These are phyloP conservation scores for Pythium plurisporium DNA, from an alignment of 352 stramenopile species.

Conservation along the genomic window DNA sequence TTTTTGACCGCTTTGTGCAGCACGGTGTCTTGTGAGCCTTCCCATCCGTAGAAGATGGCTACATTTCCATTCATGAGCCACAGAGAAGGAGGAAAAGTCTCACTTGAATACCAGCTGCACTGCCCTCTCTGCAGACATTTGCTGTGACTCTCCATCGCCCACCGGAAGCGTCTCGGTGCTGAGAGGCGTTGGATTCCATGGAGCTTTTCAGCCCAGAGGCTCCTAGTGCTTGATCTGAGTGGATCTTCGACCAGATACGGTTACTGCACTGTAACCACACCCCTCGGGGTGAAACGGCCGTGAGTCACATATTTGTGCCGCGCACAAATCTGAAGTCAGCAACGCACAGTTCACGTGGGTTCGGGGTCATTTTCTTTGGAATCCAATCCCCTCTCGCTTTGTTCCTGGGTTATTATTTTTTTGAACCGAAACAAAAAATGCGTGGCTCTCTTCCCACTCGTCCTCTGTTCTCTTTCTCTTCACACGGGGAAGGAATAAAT, in stretches of 20 bases:
- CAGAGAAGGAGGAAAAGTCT: neutral
- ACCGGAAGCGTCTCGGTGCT: no score
- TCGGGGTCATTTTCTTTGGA: no score
- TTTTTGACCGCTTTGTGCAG: conserved; percentile 61
- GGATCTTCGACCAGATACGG: neutral
- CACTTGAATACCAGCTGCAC: no score
- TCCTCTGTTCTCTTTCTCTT: conserved; percentile 19
- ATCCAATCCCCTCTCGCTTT: no score
- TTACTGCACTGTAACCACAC: neutral
- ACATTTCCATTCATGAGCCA: neutral
- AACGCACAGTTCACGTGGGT: neutral
- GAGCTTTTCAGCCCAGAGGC: neutral
- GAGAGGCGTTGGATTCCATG: no score
- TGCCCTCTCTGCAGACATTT: no score
- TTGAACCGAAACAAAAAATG: no score
- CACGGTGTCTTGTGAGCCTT: conserved; percentile 34
- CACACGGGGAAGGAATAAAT: conserved; percentile 7
- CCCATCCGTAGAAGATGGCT: neutral
- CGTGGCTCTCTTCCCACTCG: neutral
- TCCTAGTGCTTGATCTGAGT: conserved; percentile 1
- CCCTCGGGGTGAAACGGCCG: neutral
- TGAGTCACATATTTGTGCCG: conserved; percentile 2
- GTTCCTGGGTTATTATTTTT: no score
- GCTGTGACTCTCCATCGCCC: no score
- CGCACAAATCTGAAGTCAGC: neutral